Base-by-base conservation (phyloP, 2,329 filamentous ascomycete genomes). In the Paracamarosporium sp. region DNA sequence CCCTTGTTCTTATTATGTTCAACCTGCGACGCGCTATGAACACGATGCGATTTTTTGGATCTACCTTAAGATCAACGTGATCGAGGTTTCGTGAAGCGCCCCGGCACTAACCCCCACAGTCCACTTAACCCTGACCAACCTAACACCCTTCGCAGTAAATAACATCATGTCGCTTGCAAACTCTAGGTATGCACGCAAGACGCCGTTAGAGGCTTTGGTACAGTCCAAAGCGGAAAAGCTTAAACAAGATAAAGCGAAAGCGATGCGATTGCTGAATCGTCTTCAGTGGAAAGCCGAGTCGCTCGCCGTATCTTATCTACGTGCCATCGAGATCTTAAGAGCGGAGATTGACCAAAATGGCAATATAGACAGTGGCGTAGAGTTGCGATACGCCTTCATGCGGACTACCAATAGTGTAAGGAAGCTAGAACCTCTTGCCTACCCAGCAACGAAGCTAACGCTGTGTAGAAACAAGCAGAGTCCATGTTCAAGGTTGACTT, bases 401-500 rank as follows among this genome's bases (percentile, higher is more conserved):
- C 57, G 53, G 9, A 62, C 63, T 9, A 60, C 63, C 9, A 61
- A 50, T n/a, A 67, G 69, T 47, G 69, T 70, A 58, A 62, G 64
- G 56, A 15, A 11, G 8, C 15, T 43, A 3, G 15, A 15, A 35
- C 6, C n/a, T 9, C 43, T 17, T 6, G 5, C 15, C 13, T 25
- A 0, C 24, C 17, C 13, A 43, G 24, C 11, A 27, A 13, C 31
- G 5, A 56, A 30, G 47, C 55, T 67, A 53, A 64, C 55, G n/a
- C 22, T 5, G 31, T 38, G 30, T 55, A 71, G 69, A 66, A 65
- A 31, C 67, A 72, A 58, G 72, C 71, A n/a, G 72, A 76, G 45
- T 66, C 72, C 15, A 91, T 91, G 82, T 92, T 92, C 79, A 91
- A 92, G 72, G 82, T 92, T 7, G 90, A 92, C 68, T 92, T 92